phyloP scores from a whole-genome alignment of 2,329 filamentous ascomycete species.

The Fonsecaea monophora region DNA sequence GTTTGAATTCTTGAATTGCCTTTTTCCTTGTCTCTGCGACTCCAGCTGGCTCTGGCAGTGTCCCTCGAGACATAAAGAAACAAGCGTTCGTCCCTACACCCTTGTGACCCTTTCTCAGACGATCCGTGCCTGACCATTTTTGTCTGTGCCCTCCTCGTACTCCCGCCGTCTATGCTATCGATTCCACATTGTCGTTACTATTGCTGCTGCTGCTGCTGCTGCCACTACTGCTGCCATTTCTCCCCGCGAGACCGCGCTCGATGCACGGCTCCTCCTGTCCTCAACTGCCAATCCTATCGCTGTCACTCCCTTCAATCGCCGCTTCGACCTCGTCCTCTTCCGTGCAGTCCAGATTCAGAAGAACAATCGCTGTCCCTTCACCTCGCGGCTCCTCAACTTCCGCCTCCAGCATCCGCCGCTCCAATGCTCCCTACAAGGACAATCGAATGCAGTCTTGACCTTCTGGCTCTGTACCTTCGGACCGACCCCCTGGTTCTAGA shows the following conservation, averaged over 20 bases:
- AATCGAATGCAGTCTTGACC: constrained; percentile 29
- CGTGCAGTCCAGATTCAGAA: constrained; percentile 32
- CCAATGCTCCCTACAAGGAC: constrained; percentile 37
- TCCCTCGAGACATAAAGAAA: background rate
- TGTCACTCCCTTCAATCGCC: constrained; percentile 25
- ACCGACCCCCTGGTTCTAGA: constrained; percentile 15
- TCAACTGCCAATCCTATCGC: constrained; percentile 25
- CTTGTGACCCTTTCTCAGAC: constrained; percentile 5
- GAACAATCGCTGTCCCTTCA: constrained; percentile 18
- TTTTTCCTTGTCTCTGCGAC: constrained; percentile 4
- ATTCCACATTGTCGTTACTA: constrained; percentile 27
- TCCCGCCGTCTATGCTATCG: constrained; percentile 11
- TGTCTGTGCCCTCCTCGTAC: constrained; percentile 2
- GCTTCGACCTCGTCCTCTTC: constrained; percentile 16
- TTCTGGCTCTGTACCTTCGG: constrained; percentile 30
- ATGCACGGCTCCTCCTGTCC: constrained; percentile 27
- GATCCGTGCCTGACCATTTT: constrained; percentile 1
- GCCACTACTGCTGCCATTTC: background rate
- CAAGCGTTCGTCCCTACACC: background rate
- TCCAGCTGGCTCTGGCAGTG: constrained; percentile 14
- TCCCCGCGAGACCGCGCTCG: constrained; percentile 19
- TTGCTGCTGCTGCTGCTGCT: background rate
- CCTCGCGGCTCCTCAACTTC: constrained; percentile 14
- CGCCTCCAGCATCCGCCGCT: constrained; percentile 31
- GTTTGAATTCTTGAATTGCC: background rate